Evolutionary conservation across 2,329 filamentous ascomycete genomes (phyloP), one percentile per base, ranked within the genome.

Genomic region (Fusarium nodosum): DNA sequence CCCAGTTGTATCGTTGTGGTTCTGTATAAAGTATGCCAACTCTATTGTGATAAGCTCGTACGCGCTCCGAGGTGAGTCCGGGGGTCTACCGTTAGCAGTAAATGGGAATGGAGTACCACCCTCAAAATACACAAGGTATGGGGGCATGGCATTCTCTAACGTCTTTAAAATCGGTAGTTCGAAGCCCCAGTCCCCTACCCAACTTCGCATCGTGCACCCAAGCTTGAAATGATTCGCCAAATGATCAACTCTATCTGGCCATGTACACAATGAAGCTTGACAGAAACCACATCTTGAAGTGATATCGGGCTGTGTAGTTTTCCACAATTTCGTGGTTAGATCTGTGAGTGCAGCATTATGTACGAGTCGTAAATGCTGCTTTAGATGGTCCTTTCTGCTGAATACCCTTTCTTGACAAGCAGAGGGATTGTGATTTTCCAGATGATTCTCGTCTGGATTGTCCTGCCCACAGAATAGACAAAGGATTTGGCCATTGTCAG

Each of bases 381-480:
- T 76, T 2, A 83, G 74, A 55, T 83, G 82, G 26, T 83, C 81
- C 60, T 83, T 83, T 9, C 81, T 72, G 50, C 79, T 81, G 36
- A 82, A 83, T 0, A 79, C 80, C 7, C 82, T 81, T 33, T 87
- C 84, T 44, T 84, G 82, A 68, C 88, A 90, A 20, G 81, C 76
- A 3, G 72, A 72, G 30, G 78, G 77, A 13, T 81, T 79, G 55
- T 83, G 81, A 0, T 50, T 39, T 24, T 78, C 75, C 1, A 79
- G 60, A 55, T 83, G 81, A 11, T 62, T 59, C 6, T 68, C 57
- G 10, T 62, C 61, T 2, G 81, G 81, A 8, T 77, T 73, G 0
- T 48, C 36, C 0, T 76, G 56, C 3, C 75, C 78, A 33, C 81
- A 83, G 56, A 79, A 82, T 1, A 81, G 76, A 55, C 82, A 83